phyloP scores from a whole-genome alignment of 164 flowering plant genomes.

The Stephania cephalantha region DNA sequence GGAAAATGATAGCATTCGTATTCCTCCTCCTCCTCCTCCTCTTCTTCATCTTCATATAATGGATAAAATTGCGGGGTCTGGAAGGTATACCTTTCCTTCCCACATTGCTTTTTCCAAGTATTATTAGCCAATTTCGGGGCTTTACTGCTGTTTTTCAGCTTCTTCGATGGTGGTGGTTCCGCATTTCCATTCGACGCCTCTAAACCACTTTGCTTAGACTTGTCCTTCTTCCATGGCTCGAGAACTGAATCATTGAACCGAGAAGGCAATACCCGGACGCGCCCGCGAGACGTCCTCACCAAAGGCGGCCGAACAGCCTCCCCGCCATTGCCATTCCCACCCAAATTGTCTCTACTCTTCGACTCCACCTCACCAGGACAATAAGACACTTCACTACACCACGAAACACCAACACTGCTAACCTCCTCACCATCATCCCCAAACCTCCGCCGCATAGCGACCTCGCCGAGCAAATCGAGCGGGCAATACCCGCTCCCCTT shows the following conservation, averaged over 20 bases:
- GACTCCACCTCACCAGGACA: slow-evolving; percentile 27
- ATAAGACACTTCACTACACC: slow-evolving; percentile 27
- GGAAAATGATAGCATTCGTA: slow-evolving; percentile 16
- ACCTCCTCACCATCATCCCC: background rate
- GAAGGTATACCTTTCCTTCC: slow-evolving; percentile 22
- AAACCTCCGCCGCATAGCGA: slow-evolving; percentile 23
- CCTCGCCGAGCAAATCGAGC: slow-evolving; percentile 50
- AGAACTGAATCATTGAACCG: slow-evolving; percentile 46
- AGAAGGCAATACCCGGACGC: slow-evolving; percentile 49
- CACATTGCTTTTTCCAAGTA: slow-evolving; percentile 13
- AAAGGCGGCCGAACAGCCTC: slow-evolving; percentile 28
- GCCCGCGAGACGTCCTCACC: slow-evolving; percentile 46
- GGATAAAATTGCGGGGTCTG: slow-evolving; percentile 15
- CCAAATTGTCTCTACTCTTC: slow-evolving; percentile 7
- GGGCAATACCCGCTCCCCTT: slow-evolving; percentile 33
- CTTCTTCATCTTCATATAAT: slow-evolving; percentile 24
- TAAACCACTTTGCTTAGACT: slow-evolving; percentile 19
- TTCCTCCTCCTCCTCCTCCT: slow-evolving; percentile 1
- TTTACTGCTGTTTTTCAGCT: slow-evolving; percentile 27
- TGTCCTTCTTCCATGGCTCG: slow-evolving; percentile 34
- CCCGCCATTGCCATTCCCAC: slow-evolving; percentile 5
- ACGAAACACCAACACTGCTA: slow-evolving; percentile 10
- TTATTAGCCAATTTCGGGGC: slow-evolving; percentile 16
- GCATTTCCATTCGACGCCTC: slow-evolving; percentile 23
- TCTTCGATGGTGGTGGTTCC: slow-evolving; percentile 22